Percentiles rank a stretch among this genome's conserved stretches.
Evolutionary conservation across 1,284 basidiomycete genomes (phyloP).

Genomic region (Leccinum subfulvum): DNA sequence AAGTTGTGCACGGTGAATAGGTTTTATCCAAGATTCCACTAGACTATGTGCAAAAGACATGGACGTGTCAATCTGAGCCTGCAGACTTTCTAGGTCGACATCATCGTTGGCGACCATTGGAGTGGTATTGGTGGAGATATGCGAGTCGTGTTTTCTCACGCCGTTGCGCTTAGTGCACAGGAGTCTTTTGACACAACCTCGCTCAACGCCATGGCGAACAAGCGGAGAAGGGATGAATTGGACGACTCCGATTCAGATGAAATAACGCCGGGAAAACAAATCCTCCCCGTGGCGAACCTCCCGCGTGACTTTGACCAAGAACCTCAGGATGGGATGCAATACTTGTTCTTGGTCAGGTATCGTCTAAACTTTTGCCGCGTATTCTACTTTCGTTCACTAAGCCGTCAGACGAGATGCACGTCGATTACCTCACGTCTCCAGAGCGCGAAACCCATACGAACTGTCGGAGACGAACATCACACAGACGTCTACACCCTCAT

Average conservation of each 20-base stretch:
- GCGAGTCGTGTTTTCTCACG: conserved; percentile 22
- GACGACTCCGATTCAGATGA: conserved; percentile 55
- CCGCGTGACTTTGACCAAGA: conserved; percentile 61
- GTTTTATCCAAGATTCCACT: conserved; percentile 71
- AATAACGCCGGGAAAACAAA: conserved; percentile 57
- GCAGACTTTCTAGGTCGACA: conserved; percentile 62
- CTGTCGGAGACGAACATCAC: conserved; percentile 26
- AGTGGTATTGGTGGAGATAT: background rate
- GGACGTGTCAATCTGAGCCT: conserved; percentile 75
- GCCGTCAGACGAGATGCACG: conserved; percentile 61
- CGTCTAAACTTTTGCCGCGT: conserved; percentile 15
- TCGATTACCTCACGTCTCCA: conserved; percentile 56
- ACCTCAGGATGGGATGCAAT: conserved; percentile 74
- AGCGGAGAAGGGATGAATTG: conserved; percentile 48
- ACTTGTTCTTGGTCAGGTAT: conserved; percentile 78
- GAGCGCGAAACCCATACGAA: conserved; percentile 68
- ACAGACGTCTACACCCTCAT: conserved; percentile 21
- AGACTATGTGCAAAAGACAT: conserved; percentile 70
- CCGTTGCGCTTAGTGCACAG: background rate
- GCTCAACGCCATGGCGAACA: conserved; percentile 34
- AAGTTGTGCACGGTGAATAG: conserved; percentile 37
- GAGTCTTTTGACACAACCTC: background rate
- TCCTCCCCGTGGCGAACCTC: conserved; percentile 71
- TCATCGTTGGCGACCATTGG: conserved; percentile 40
- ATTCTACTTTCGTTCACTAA: conserved; percentile 8